Base-by-base conservation (phyloP, 768 basidiomycete genomes). In the Auricularia sp. region DNA sequence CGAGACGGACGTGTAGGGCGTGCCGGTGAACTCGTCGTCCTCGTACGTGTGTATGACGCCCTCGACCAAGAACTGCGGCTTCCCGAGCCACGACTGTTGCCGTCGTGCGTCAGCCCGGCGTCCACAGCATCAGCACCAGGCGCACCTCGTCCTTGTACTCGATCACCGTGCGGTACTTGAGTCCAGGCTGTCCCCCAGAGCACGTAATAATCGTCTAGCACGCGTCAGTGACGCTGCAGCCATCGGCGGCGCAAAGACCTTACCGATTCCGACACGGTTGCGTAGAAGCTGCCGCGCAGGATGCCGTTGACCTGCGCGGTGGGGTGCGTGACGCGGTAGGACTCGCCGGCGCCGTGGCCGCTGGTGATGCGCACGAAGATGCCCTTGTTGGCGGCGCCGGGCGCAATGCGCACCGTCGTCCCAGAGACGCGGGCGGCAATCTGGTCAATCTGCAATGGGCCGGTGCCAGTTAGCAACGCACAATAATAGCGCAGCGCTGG, bases 61-160 rank as follows among this genome's bases (percentile, higher is more conserved):
- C 71, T 94, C 94, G 4, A 91, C 67, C 54, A 88, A 76, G 80
- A 89, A 96, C 67, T 90, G 89, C 3, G 95, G 88, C 67, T 81
- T 85, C 63, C 94, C 93, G 56, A 97, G 81, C 95, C 95, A 98
- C 2, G 90, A 90, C 91, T 79, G 56, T 83, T 66, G 34, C 54
- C 61, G 65, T 39, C 58, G 16, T 10, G 45, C 21, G n/a, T 29
- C 3, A 44, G 45, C 47, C n/a, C 16, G 58, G 44, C 54, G 11
- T 67, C 56, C 36, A 39, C 33, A 2, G n/a, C 4, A 2, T 21
- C 34, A 54, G 3, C 6, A 16, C 54, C 16, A 2, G 34, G 72
- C 86, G 54, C 66, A 91, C 91, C 85, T 99, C 95, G 73, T 99
- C 97, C 77, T 94, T 94, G 78, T 96, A 98, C 71, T 95, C 92